These are phyloP conservation scores for Quillaja saponaria DNA, from an alignment of 306 rosid species.

Conservation along the genomic window DNA sequence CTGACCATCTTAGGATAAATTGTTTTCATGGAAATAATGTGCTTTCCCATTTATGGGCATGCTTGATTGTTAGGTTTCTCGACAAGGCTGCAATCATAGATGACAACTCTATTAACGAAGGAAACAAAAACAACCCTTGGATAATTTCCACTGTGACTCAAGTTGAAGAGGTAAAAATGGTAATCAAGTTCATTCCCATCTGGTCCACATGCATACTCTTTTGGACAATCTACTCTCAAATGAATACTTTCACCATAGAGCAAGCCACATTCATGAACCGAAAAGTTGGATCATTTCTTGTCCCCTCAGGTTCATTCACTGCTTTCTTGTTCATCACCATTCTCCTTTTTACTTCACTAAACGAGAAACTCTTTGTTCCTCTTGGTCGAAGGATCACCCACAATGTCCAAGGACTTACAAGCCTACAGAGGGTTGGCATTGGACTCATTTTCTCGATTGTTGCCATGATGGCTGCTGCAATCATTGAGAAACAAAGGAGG, in stretches of 20 bases:
- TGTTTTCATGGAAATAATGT: too few species aligned
- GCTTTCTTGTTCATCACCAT: constrained; percentile 68
- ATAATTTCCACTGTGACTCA: constrained; percentile 70
- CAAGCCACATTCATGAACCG: constrained; percentile 92
- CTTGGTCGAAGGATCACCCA: constrained; percentile 70
- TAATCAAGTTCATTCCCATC: constrained; percentile 73
- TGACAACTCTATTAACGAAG: constrained; percentile 37
- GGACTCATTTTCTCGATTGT: constrained; percentile 65
- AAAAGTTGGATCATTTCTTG: constrained; percentile 46
- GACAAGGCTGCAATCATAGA: constrained; percentile 93
- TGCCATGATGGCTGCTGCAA: constrained; percentile 77
- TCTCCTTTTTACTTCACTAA: constrained; percentile 79
- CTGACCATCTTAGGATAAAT: too few species aligned
- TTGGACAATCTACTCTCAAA: constrained; percentile 93
- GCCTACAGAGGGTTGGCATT: constrained; percentile 90
- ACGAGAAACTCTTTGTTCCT: constrained; percentile 74
- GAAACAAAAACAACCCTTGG: constrained; percentile 56
- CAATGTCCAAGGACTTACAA: constrained; percentile 75
- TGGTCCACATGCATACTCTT: constrained; percentile 97
- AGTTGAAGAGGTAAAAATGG: constrained; percentile 93
- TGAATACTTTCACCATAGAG: constrained; percentile 92
- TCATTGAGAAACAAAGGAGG: constrained; percentile 65
- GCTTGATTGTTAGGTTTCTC: constrained; percentile 54
- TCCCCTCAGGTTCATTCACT: constrained; percentile 86
- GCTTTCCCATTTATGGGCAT: neutral